A percentile compares a stretch with the other conserved stretches of the same genome.
Conservation (phyloP, 148 eudicot genomes). For the Rhododendron vialii region DNA sequence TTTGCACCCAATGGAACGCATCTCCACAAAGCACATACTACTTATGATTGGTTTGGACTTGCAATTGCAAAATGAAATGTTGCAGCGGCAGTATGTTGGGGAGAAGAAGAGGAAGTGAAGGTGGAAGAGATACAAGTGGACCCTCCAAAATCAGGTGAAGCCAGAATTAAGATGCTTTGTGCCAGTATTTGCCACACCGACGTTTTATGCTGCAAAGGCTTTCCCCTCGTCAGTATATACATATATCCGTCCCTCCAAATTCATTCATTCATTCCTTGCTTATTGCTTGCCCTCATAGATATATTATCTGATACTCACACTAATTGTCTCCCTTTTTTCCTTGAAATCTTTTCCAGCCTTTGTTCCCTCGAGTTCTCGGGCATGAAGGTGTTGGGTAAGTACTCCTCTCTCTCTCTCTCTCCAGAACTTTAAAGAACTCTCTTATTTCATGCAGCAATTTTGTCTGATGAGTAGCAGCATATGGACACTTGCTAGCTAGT, state of each 20-base stretch:
- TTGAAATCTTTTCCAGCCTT: constrained; percentile 21
- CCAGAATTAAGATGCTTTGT: constrained; percentile 36
- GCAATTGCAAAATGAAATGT: background rate
- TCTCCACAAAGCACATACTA: too few relatives aligned
- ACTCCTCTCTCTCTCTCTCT: background rate
- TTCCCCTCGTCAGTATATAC: constrained; percentile 7
- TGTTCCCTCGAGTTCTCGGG: constrained; percentile 36
- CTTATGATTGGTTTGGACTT: background rate
- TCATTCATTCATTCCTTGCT: background rate
- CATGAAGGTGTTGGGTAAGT: constrained; percentile 29
- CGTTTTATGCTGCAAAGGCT: constrained; percentile 26
- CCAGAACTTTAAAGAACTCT: background rate
- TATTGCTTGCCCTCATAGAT: background rate
- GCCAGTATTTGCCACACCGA: constrained; percentile 54
- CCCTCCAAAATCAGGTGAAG: constrained; percentile 35
- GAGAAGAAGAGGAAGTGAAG: constrained; percentile 20
- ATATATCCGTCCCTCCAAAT: too few relatives aligned
- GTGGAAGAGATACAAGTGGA: constrained; percentile 48
- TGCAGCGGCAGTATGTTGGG: constrained; percentile 33
- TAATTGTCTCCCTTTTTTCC: background rate
- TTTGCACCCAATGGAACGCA: too few relatives aligned
- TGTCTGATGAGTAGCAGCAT: background rate
- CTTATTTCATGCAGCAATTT: background rate
- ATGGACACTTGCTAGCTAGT: too few relatives aligned
- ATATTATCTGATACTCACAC: too few relatives aligned